These are phyloP conservation scores for Yarrowia sp. DNA, from an alignment of 805 yeast genomes.

Conservation along the genomic window DNA sequence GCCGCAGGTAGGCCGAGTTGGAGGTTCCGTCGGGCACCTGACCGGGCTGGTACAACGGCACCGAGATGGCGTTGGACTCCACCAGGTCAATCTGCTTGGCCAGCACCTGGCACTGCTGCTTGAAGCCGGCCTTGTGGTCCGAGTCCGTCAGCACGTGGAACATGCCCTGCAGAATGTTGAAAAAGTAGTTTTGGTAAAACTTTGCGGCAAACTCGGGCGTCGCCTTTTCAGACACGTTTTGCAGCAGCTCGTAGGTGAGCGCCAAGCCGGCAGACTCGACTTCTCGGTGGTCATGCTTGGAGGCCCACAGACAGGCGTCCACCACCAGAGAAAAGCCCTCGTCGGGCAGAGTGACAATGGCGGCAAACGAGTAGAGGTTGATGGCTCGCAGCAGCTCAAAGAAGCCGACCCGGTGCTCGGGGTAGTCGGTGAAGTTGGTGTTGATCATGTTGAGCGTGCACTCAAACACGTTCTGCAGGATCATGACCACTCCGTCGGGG, in stretches of 20 bases:
- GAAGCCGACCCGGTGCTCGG: conserved; percentile 96
- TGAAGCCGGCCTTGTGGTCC: conserved; percentile 96
- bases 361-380: conserved; percentile 78
- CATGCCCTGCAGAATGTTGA: conserved; percentile 86
- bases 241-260: conserved; percentile 76
- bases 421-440: conserved; percentile 92
- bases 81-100: conserved; percentile 82
- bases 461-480: conserved; percentile 87
- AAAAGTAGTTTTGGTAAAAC: conserved; percentile 84
- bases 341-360: conserved; percentile 83
- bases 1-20: conserved; percentile 73
- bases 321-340: conserved; percentile 87
- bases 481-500: conserved; percentile 83
- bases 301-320: conserved; percentile 96
- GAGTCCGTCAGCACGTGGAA: conserved; percentile 93
- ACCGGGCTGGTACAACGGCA: conserved; percentile 75
- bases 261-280: conserved; percentile 91
- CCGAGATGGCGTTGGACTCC: conserved; percentile 67
- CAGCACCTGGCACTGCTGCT: conserved; percentile 78
- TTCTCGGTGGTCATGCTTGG: conserved; percentile 95
- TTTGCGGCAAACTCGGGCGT: conserved; percentile 72
- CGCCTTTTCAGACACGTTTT: conserved; percentile 78
- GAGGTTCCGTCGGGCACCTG: conserved; percentile 78
- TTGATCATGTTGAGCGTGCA: conserved; percentile 94
- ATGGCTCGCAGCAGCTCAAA: conserved; percentile 86